phyloP scores from a whole-genome alignment of 345 rosid species.

The Syzygium aromaticum region DNA sequence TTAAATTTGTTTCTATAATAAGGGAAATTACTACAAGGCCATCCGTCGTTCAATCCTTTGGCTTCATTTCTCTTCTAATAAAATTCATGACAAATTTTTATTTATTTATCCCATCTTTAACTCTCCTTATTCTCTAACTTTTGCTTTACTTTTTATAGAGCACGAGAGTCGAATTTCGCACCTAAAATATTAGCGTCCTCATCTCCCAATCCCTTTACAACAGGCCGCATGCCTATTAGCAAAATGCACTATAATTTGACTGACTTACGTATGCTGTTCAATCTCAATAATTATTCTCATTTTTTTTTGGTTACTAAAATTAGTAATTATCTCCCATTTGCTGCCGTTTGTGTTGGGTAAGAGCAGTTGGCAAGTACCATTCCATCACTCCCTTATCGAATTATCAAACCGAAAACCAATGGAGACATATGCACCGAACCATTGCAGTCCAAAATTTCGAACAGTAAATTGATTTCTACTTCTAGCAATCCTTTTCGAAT shows the following conservation, averaged over 20 bases:
- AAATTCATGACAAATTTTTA: too few species aligned
- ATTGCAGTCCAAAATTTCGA: too few species aligned
- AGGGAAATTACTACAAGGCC: not conserved
- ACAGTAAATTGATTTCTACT: not conserved
- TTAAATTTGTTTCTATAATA: not conserved
- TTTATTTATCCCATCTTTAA: too few species aligned
- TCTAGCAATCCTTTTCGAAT: not conserved
- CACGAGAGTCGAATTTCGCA: too few species aligned
- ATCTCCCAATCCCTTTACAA: too few species aligned
- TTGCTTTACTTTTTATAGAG: rapidly evolving
- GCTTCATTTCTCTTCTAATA: too few species aligned
- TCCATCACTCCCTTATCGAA: not conserved
- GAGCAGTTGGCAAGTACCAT: not conserved
- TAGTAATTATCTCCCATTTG: not conserved
- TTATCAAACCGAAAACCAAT: not conserved
- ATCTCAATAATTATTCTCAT: not conserved
- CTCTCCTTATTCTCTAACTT: too few species aligned
- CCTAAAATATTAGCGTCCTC: too few species aligned
- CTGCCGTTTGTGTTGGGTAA: not conserved
- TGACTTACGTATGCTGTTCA: not conserved
- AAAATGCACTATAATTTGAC: not conserved
- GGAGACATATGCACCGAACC: not conserved
- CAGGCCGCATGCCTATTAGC: too few species aligned
- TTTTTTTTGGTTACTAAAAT: too few species aligned
- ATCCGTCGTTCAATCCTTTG: not conserved